These are phyloP conservation scores for Zygnema cylindricum DNA, from an alignment of 139 green algal species.

Conservation along the genomic window DNA sequence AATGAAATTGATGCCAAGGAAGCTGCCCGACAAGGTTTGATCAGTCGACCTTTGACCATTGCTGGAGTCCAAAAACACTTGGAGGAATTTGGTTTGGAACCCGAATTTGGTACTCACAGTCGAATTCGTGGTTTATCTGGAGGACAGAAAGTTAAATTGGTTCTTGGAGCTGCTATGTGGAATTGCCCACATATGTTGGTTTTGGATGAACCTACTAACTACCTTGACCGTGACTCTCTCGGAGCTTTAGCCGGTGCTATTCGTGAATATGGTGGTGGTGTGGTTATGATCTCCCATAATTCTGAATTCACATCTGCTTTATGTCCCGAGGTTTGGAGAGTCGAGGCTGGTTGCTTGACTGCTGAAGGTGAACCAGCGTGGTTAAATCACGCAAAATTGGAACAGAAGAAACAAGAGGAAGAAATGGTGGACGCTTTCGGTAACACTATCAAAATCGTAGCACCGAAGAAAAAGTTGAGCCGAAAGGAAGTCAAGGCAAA, in stretches of 20 bases:
- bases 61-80: constrained; percentile 71
- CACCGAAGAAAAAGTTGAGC: constrained; percentile 55
- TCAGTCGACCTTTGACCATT: constrained; percentile 78
- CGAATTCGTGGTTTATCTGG: constrained; percentile 64
- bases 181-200: constrained; percentile 75
- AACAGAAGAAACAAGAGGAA: constrained; percentile 33
- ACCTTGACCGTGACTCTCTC: constrained; percentile 73
- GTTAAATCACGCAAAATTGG: constrained; percentile 19
- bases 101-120: constrained; percentile 70
- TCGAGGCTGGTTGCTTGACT: constrained; percentile 27
- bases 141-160: constrained; percentile 79
- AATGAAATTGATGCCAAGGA: constrained; percentile 89
- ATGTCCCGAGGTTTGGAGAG: constrained; percentile 45
- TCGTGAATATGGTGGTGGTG: constrained; percentile 71
- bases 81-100: constrained; percentile 72
- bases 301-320: constrained; percentile 43
- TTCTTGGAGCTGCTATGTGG: constrained; percentile 78
- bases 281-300: constrained; percentile 82
- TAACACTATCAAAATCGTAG: constrained; percentile 57
- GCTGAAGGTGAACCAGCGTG: constrained; percentile 26
- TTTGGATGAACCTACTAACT: constrained; percentile 84
- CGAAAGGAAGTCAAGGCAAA: constrained; percentile 54
- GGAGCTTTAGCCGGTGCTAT: constrained; percentile 61
- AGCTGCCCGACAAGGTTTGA: constrained; percentile 79
- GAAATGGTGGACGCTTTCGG: constrained; percentile 56